Conservation (phyloP, 2,329 filamentous ascomycete species). For the Cladosporium halotolerans region DNA sequence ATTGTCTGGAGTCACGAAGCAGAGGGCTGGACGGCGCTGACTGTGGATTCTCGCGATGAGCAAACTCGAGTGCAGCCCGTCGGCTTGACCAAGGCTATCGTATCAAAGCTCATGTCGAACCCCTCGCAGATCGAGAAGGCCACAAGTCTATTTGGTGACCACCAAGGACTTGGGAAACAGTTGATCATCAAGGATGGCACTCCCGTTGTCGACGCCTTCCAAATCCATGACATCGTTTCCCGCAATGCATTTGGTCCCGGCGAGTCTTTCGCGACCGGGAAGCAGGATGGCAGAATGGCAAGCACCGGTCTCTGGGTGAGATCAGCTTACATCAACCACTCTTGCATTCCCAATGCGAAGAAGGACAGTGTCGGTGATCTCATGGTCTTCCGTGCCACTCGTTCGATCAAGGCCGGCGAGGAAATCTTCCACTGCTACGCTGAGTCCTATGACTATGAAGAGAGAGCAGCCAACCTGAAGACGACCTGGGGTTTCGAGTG, state of each 20-base stretch:
- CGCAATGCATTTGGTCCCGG: conserved; percentile 33
- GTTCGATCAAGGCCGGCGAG: conserved; percentile 33
- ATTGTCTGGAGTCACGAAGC: conserved; percentile 23
- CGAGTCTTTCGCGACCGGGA: conserved; percentile 6
- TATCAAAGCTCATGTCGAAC: conserved; percentile 37
- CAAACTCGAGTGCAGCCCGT: conserved; percentile 17
- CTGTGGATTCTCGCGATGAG: conserved; percentile 33
- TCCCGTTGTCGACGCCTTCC: conserved; percentile 34
- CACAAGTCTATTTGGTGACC: conserved; percentile 13
- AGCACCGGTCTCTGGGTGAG: conserved; percentile 35
- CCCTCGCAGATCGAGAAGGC: conserved; percentile 29
- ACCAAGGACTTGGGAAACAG: conserved; percentile 11
- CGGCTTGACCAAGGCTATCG: conserved; percentile 26
- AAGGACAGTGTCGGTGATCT: conserved; percentile 38
- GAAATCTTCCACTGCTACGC: conserved; percentile 38
- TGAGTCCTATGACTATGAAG: conserved; percentile 18
- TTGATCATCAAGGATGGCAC: conserved; percentile 29
- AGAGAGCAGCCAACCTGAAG: conserved; percentile 10
- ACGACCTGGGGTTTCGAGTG: conserved; percentile 19
- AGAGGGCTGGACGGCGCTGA: conserved; percentile 37
- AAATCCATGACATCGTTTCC: conserved; percentile 36
- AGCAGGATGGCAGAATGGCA: conserved; percentile 14
- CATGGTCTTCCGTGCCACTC: conserved; percentile 36
- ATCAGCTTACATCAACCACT: conserved; percentile 40
- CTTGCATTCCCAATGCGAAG: conserved; percentile 33